phyloP scores from a whole-genome alignment of 2,329 filamentous ascomycete species.

The Fusarium sp. region DNA sequence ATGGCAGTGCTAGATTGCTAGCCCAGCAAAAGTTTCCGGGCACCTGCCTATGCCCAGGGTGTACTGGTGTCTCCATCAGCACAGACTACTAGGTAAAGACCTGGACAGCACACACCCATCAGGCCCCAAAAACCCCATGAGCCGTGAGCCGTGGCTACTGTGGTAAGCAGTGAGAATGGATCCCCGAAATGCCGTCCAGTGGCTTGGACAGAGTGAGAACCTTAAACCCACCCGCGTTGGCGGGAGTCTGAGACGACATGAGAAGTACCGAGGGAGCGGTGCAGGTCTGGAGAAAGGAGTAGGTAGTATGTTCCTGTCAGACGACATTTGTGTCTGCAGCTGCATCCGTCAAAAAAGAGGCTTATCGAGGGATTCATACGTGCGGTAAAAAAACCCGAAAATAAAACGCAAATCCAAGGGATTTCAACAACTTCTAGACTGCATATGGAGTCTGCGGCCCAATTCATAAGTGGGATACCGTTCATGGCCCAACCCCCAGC shows the following conservation, averaged over 20 bases:
- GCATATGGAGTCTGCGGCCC: neutral
- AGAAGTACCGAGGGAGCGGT: constrained; percentile 31
- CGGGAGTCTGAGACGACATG: constrained; percentile 30
- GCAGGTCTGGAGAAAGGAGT: constrained; percentile 7
- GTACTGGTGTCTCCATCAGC: neutral
- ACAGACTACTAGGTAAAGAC: neutral
- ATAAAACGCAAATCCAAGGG: neutral
- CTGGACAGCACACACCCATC: constrained; percentile 14
- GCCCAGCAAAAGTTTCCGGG: constrained; percentile 27
- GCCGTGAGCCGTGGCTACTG: constrained; percentile 3
- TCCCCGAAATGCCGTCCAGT: constrained; percentile 39
- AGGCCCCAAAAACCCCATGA: constrained; percentile 14
- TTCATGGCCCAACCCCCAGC: neutral
- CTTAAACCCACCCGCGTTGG: constrained; percentile 47
- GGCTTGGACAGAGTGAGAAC: constrained; percentile 50
- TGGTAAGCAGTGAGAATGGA: constrained; percentile 26
- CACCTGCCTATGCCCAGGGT: constrained; percentile 7
- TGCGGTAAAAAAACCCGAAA: neutral
- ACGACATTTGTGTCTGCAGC: neutral
- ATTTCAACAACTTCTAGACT: neutral
- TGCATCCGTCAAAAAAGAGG: neutral
- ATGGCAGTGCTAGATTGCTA: constrained; percentile 26
- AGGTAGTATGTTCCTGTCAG: constrained; percentile 15
- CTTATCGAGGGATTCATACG: neutral
- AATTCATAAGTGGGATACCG: neutral